Percentiles rank a stretch among this genome's conserved stretches.
Conservation (phyloP, 352 stramenopile genomes). For the Phytophthora kernoviae region DNA sequence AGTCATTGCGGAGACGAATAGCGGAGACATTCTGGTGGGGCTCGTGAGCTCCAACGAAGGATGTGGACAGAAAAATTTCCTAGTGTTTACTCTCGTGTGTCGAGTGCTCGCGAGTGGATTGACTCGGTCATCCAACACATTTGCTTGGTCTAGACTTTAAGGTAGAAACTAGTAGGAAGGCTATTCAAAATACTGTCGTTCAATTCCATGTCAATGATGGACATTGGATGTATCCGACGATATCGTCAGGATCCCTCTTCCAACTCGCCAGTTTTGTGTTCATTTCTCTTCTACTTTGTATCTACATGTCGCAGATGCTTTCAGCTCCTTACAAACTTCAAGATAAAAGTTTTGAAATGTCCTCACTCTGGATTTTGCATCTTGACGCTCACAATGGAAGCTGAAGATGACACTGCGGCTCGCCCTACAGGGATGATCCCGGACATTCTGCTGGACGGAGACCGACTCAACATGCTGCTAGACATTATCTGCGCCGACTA, state of each 20-base stretch:
- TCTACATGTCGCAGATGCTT: too few species aligned
- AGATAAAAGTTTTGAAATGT: slow-evolving; percentile 4
- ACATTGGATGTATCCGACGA: too few species aligned
- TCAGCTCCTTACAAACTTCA: too few species aligned
- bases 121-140: slow-evolving; percentile 31
- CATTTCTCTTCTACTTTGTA: too few species aligned
- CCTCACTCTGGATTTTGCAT: slow-evolving; percentile 12
- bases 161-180: background rate
- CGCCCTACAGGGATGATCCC: slow-evolving; percentile 41
- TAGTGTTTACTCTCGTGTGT: slow-evolving; percentile 62
- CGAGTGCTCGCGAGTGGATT: slow-evolving; percentile 54
- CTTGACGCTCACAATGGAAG: slow-evolving; percentile 15
- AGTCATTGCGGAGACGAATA: slow-evolving; percentile 37
- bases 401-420: slow-evolving; percentile 20
- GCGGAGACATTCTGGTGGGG: slow-evolving; percentile 43
- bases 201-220: too few species aligned
- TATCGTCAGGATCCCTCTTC: too few species aligned
- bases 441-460: slow-evolving; percentile 71
- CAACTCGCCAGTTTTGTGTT: too few species aligned
- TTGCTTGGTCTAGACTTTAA: slow-evolving; percentile 30
- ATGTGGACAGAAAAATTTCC: slow-evolving; percentile 47
- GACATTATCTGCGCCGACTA: slow-evolving; percentile 88
- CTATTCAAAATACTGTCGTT: too few species aligned
- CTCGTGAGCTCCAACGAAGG: slow-evolving; percentile 58
- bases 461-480: slow-evolving; percentile 85